phyloP scores from a whole-genome alignment of 805 yeast species.

The Aciculoconidium aculeatum region DNA sequence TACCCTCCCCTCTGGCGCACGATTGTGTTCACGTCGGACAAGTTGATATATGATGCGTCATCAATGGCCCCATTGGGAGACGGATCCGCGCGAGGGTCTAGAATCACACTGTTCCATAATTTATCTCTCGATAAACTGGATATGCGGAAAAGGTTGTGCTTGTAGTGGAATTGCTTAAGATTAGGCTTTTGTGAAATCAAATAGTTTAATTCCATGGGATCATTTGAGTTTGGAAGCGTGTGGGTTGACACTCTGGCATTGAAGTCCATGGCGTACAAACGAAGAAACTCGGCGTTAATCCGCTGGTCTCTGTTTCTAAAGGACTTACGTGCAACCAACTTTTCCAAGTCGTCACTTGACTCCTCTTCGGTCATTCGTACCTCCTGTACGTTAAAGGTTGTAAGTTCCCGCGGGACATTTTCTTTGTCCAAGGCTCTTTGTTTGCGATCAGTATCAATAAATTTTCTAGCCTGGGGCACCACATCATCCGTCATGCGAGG shows the following conservation, averaged over 20 bases:
- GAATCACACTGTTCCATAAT: conserved; percentile 47
- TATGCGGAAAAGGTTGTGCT: conserved; percentile 24
- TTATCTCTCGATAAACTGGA: conserved; percentile 43
- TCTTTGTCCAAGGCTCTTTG: neutral
- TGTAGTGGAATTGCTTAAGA: conserved; percentile 22
- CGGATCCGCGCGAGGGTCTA: conserved; percentile 46
- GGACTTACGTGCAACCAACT: conserved; percentile 7
- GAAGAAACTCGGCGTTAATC: conserved; percentile 43
- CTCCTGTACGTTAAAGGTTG: conserved; percentile 7
- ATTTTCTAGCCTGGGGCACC: conserved; percentile 1
- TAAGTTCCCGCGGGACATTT: conserved; percentile 7
- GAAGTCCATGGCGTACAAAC: conserved; percentile 46
- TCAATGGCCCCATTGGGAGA: conserved; percentile 5
- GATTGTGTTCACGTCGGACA: conserved; percentile 19
- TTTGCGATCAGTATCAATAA: neutral
- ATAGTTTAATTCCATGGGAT: conserved; percentile 10
- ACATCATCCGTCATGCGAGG: conserved; percentile 10
- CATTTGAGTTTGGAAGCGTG: conserved; percentile 21
- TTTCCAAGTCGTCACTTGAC: conserved; percentile 5
- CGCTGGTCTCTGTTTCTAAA: conserved; percentile 40
- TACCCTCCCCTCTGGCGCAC: conserved; percentile 6
- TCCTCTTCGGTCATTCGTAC: conserved; percentile 3
- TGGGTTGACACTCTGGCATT: conserved; percentile 25
- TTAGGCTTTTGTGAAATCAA: conserved; percentile 10
- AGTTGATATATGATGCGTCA: conserved; percentile 15